These are phyloP conservation scores for Breviolum minutum DNA, from an alignment of 73 alveolate species.

Conservation along the genomic window DNA sequence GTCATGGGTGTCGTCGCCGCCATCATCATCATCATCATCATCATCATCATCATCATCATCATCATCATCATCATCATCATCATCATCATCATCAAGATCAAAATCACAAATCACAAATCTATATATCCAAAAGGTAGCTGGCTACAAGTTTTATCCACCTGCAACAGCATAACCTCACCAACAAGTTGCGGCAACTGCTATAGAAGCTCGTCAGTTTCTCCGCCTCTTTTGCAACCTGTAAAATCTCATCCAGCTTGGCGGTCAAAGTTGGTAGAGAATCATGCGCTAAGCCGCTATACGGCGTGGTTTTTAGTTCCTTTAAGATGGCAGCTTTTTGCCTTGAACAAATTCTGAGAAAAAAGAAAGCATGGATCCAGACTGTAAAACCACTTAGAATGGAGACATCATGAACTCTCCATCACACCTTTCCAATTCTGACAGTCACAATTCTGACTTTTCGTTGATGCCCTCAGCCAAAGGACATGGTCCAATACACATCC, in stretches of 20 bases:
- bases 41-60: too few relatives aligned
- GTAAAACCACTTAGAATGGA: too few relatives aligned
- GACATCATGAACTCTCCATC: too few relatives aligned
- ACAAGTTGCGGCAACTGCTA: slow-evolving; percentile 37
- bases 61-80: too few relatives aligned
- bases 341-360: not conserved
- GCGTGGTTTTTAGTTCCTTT: not conserved
- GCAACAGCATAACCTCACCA: not conserved
- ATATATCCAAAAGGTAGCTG: not conserved
- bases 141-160: not conserved
- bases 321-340: too few relatives aligned
- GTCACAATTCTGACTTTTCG: not conserved
- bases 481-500: not conserved
- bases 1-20: too few relatives aligned
- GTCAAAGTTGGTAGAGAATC: not conserved
- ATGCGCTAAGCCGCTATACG: too few relatives aligned
- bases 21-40: too few relatives aligned
- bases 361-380: too few relatives aligned
- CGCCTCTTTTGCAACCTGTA: slow-evolving; percentile 72
- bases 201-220: slow-evolving; percentile 80
- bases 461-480: not conserved
- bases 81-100: too few relatives aligned
- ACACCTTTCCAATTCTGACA: not conserved
- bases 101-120: not conserved
- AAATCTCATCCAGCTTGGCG: not conserved